Conservation (phyloP, 345 rosid species). For the Lagerstroemia speciosa region DNA sequence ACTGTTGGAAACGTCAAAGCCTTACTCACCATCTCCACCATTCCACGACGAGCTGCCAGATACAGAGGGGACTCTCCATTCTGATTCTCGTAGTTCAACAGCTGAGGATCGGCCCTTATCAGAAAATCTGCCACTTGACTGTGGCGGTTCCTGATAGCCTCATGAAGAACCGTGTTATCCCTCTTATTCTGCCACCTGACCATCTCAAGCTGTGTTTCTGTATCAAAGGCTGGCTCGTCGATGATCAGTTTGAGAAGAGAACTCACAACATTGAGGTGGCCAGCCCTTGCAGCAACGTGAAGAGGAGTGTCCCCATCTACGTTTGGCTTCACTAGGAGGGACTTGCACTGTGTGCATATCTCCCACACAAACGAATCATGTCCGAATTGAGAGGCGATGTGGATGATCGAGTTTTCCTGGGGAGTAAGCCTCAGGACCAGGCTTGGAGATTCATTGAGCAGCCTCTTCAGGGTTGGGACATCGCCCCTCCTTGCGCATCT, state of each 20-base stretch:
- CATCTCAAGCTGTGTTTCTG: neutral
- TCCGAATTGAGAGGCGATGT: slow-evolving; percentile 1
- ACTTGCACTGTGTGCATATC: neutral
- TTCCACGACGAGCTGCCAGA: slow-evolving; percentile 1
- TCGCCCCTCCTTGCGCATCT: neutral
- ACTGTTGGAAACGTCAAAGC: neutral
- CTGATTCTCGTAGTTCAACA: neutral
- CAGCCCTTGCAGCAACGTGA: neutral
- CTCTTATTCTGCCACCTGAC: neutral
- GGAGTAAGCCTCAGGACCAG: neutral
- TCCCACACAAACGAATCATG: neutral
- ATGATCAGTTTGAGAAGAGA: neutral
- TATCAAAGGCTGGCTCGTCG: neutral
- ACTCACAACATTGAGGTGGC: neutral
- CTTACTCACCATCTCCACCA: neutral
- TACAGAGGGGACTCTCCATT: neutral
- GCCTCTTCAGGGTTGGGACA: neutral
- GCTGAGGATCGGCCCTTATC: neutral
- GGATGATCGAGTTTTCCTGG: neutral
- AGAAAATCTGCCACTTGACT: neutral
- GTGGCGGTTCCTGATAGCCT: neutral
- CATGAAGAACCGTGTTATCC: neutral
- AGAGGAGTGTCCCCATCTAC: neutral
- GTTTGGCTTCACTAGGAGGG: neutral
- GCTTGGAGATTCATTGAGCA: neutral